Percentiles rank a stretch among this genome's conserved stretches.
Conservation (phyloP, 176 grass and related monocot genomes). For the Oryza meridionalis region DNA sequence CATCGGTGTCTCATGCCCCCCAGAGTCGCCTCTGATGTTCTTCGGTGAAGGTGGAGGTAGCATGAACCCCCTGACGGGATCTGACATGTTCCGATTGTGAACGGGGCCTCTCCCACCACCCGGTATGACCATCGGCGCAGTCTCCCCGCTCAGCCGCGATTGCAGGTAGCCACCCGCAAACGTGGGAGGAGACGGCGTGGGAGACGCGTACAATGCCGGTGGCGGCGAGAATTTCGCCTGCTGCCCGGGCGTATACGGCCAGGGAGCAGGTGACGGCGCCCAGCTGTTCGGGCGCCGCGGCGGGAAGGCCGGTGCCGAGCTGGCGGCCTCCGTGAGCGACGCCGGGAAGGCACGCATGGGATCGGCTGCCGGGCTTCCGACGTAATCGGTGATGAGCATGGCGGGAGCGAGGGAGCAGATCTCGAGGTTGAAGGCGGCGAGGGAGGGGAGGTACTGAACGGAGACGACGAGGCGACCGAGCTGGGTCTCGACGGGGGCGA, state of each 20-base stretch:
- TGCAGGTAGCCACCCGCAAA: conserved; percentile 65
- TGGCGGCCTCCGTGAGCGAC: conserved; percentile 53
- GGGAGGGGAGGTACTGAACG: conserved; percentile 73
- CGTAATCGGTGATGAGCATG: conserved; percentile 79
- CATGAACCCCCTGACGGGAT: conserved; percentile 68
- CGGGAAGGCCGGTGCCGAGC: conserved; percentile 31
- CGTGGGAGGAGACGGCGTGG: conserved; percentile 79
- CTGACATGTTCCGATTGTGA: conserved; percentile 65
- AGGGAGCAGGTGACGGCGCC: conserved; percentile 46
- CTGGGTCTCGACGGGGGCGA: conserved; percentile 73
- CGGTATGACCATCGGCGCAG: conserved; percentile 78
- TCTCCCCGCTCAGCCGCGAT: conserved; percentile 62
- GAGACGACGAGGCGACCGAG: conserved; percentile 78
- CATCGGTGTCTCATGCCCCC: conserved; percentile 56
- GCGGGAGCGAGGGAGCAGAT: conserved; percentile 59
- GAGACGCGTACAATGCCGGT: conserved; percentile 54
- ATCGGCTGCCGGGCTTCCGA: conserved; percentile 79
- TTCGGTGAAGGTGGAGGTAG: conserved; percentile 81
- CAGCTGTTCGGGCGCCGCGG: conserved; percentile 59
- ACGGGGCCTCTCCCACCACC: conserved; percentile 43
- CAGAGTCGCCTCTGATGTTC: conserved; percentile 44
- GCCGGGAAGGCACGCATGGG: conserved; percentile 70
- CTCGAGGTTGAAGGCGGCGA: conserved; percentile 73
- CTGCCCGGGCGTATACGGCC: conserved; percentile 43
- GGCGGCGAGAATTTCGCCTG: conserved; percentile 79